Conservation (phyloP, 139 green algal genomes). For the Tetraselmis striata region DNA sequence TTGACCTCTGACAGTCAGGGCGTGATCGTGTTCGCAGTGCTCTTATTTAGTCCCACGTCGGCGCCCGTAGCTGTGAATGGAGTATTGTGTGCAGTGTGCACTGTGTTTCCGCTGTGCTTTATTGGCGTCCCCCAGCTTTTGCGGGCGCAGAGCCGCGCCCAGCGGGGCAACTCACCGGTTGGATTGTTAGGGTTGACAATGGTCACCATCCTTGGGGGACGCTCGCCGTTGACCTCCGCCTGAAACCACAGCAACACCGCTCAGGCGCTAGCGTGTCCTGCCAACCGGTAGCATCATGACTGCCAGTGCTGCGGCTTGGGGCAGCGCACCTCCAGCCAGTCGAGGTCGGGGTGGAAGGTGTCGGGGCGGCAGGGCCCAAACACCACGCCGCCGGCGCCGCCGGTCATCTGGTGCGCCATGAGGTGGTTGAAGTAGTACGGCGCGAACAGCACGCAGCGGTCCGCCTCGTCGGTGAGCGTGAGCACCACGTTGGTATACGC, state of each 20-base stretch:
- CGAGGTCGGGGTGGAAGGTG: constrained; percentile 47
- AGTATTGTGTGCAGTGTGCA: no score
- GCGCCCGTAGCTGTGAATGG: no score
- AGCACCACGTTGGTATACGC: constrained; percentile 83
- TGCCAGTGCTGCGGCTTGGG: no score
- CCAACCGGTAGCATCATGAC: no score
- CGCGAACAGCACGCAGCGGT: constrained; percentile 75
- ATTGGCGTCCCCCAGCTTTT: no score
- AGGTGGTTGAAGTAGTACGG: constrained; percentile 97
- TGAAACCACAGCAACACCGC: no score
- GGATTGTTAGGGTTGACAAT: constrained; percentile 85
- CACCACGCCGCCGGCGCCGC: constrained; percentile 34
- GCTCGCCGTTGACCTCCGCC: constrained; percentile 24
- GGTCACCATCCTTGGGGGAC: constrained; percentile 62
- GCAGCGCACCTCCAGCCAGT: constrained; percentile 32
- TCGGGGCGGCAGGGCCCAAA: constrained; percentile 31
- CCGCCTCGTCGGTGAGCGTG: constrained; percentile 56
- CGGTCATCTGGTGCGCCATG: constrained; percentile 76
- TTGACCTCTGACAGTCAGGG: no score
- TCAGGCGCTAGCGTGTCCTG: no score
- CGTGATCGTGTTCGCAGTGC: no score
- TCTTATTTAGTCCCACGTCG: no score
- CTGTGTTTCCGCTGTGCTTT: no score
- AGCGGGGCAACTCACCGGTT: constrained; percentile 65
- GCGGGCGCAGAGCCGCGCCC: no score